Conservation (phyloP, 106 monocot genomes). For the Alisma plantagoaquatica region DNA sequence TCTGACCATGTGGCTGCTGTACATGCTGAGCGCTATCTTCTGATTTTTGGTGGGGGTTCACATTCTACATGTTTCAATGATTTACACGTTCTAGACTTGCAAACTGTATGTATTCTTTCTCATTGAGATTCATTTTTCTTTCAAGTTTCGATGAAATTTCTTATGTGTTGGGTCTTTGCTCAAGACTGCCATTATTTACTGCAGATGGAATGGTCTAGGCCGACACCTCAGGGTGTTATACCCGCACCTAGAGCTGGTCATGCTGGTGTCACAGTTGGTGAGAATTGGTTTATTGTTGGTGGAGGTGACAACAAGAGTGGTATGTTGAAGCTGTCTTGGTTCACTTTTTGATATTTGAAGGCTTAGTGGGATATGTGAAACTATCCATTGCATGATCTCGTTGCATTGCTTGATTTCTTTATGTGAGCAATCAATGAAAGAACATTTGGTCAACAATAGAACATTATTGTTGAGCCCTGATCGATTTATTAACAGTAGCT, state of each 20-base stretch:
- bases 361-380: no score
- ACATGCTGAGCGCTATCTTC: slow-evolving; percentile 83
- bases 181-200: slow-evolving; percentile 5
- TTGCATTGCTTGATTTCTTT: no score
- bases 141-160: neutral
- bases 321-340: slow-evolving; percentile 12
- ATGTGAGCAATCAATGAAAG: no score
- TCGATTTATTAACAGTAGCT: neutral
- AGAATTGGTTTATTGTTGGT: slow-evolving; percentile 96
- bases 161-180: slow-evolving; percentile 6
- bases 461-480: no score
- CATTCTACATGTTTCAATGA: slow-evolving; percentile 97
- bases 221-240: slow-evolving; percentile 68
- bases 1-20: slow-evolving; percentile 97
- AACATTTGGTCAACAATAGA: no score
- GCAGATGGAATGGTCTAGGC: slow-evolving; percentile 99
- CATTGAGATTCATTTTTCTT: no score
- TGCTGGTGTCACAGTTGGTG: slow-evolving; percentile 88
- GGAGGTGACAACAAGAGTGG: slow-evolving; percentile 93
- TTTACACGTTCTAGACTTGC: slow-evolving; percentile 92
- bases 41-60: slow-evolving; percentile 98
- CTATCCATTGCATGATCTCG: no score
- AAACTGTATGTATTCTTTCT: slow-evolving; percentile 56
- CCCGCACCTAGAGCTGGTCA: slow-evolving; percentile 93
- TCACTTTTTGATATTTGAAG: neutral